Conservation (phyloP, 164 flowering plant species). For the Saururus chinensis region DNA sequence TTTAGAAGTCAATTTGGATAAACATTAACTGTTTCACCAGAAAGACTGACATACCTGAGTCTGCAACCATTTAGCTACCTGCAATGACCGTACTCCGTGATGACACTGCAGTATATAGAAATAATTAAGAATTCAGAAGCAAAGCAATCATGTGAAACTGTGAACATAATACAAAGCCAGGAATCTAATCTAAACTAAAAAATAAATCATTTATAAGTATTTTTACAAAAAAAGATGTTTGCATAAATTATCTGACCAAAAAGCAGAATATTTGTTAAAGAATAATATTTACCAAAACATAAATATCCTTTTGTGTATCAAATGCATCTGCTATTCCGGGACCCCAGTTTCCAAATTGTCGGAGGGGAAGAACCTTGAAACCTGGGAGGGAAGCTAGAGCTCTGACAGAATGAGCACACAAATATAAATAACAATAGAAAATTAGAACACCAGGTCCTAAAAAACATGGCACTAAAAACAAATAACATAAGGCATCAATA, state of each 20-base stretch:
- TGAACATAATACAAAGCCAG: too few species aligned
- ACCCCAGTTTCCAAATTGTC: conserved; percentile 88
- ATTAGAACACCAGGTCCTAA: background rate
- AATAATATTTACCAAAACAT: conserved; percentile 54
- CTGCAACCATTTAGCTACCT: conserved; percentile 89
- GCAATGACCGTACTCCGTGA: conserved; percentile 81
- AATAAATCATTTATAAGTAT: too few species aligned
- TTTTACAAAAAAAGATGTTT: too few species aligned
- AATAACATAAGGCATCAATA: background rate
- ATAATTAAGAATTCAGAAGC: background rate
- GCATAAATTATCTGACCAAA: too few species aligned
- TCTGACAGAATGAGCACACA: conserved; percentile 25
- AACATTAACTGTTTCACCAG: background rate
- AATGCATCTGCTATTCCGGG: conserved; percentile 62
- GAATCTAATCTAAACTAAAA: too few species aligned
- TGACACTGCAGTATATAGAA: conserved; percentile 54
- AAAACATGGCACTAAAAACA: background rate
- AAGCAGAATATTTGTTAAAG: background rate
- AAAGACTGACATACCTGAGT: conserved; percentile 42
- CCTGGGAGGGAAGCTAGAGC: conserved; percentile 70
- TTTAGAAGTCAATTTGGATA: background rate
- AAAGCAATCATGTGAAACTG: background rate
- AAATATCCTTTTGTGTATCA: conserved; percentile 70
- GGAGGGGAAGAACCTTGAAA: conserved; percentile 84
- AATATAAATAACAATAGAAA: too few species aligned